A percentile compares a stretch with the other conserved stretches of the same genome.
Evolutionary conservation across 352 stramenopile genomes (phyloP).

Genomic region (Peronospora destructor): DNA sequence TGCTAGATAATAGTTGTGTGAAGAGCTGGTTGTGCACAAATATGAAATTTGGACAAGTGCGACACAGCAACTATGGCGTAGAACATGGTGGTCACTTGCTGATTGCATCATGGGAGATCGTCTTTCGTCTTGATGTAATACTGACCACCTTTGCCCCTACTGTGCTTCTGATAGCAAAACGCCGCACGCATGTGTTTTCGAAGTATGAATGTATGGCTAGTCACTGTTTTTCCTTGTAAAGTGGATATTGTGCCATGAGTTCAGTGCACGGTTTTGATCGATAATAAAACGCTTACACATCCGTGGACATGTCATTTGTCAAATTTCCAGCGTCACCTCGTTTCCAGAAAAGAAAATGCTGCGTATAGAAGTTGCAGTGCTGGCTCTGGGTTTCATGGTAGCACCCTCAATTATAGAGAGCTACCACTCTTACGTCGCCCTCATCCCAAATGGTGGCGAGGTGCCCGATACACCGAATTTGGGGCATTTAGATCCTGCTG

Average conservation of each 20-base stretch:
- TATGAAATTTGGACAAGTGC: neutral
- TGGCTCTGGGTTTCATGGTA: slow-evolving; percentile 7
- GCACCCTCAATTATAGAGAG: slow-evolving; percentile 13
- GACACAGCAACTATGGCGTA: neutral
- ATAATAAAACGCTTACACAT: too few species aligned
- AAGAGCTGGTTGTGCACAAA: slow-evolving; percentile 20
- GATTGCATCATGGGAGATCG: neutral
- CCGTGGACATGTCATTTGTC: slow-evolving; percentile 4
- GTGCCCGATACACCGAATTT: slow-evolving; percentile 40
- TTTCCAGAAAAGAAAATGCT: slow-evolving; percentile 2
- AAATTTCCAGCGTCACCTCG: slow-evolving; percentile 6
- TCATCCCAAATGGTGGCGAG: slow-evolving; percentile 51
- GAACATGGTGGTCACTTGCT: neutral
- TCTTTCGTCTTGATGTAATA: neutral
- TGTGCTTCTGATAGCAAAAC: too few species aligned
- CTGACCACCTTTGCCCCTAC: too few species aligned
- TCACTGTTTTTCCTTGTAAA: too few species aligned
- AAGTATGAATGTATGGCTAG: too few species aligned
- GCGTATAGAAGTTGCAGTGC: slow-evolving; percentile 7
- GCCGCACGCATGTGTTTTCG: too few species aligned
- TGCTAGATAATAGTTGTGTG: slow-evolving; percentile 10
- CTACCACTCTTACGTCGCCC: slow-evolving; percentile 39
- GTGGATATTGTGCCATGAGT: too few species aligned
- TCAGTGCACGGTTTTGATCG: too few species aligned
- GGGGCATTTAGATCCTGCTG: slow-evolving; percentile 45